Base-by-base conservation (phyloP, 805 yeast species). In the Pichia thaimueangensis region DNA sequence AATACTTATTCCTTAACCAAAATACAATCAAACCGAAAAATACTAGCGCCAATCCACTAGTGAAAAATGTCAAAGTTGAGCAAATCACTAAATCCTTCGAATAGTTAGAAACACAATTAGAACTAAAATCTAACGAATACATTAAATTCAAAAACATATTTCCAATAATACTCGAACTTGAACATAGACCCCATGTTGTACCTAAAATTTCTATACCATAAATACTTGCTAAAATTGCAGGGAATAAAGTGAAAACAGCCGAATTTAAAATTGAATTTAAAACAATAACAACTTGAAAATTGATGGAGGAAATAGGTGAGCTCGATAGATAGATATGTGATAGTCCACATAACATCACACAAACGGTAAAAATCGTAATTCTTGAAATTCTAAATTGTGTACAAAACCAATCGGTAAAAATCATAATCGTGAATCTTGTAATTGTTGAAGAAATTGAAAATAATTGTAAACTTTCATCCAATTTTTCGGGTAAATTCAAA, bases 151-250 rank as follows among this genome's bases (percentile, higher is more conserved):
- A 39, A 31, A 54, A 41, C 42, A 60, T 42, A 29, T 57, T 58
- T 4, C 64, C 64, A 37, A 60, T 31, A 19, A 57, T 52, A 3
- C 96, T 95, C 0, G 94, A 93, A 28, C 85, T 71, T 74, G 87
- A 82, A 58, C 87, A 85, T 21, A 83, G 68, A 3, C 97, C 97
- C 86, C 96, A 91, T 2, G 91, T 84, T 2, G 95, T 84, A 0
- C 97, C 97, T 62, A 91, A 78, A 27, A 85, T 73, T 33, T 84
- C 88, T 19, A 84, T 73, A 0, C 97, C 97, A 88, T 96, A 93
- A 3, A 85, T 76, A 4, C 81, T 69, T 1, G 95, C 82, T 13
- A 88, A 77, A 12, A 88, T 70, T 0, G 95, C 83, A 3, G 98
- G 97, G 52, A 79, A 85, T 6, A 86, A 63, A 0, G 97, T 88